Percentiles rank a stretch among this genome's conserved stretches.
Evolutionary conservation across 768 basidiomycete species (phyloP).

Genomic region (Tubosaeta brunneosetosa): DNA sequence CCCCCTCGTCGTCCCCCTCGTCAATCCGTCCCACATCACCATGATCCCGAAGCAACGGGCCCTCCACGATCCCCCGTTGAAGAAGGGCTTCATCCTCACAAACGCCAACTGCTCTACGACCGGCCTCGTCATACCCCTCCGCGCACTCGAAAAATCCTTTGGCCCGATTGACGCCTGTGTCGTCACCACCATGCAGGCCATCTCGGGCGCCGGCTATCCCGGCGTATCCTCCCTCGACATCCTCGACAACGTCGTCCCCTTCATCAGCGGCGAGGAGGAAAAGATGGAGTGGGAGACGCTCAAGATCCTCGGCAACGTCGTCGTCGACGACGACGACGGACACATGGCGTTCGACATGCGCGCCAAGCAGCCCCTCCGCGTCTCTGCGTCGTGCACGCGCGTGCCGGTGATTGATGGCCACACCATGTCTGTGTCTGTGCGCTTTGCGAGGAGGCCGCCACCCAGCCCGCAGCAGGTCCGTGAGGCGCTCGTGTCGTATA

Average conservation of each 20-base stretch:
- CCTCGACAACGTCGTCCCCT: conserved; percentile 92
- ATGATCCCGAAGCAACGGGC: conserved; percentile 81
- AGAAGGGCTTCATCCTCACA: conserved; percentile 91
- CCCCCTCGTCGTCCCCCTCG: conserved; percentile 94
- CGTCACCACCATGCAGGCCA: conserved; percentile 96
- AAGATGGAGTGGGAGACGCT: conserved; percentile 99
- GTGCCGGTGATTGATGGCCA: conserved; percentile 97
- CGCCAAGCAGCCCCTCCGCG: conserved; percentile 68
- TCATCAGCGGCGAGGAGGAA: conserved; percentile 91
- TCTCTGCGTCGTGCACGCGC: conserved; percentile 91
- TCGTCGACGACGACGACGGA: conserved; percentile 50
- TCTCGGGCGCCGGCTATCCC: conserved; percentile 97
- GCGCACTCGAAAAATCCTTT: conserved; percentile 83
- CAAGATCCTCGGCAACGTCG: conserved; percentile 89
- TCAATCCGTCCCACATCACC: conserved; percentile 81
- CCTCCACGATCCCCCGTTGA: conserved; percentile 60
- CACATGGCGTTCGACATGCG: conserved; percentile 80
- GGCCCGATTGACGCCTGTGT: conserved; percentile 91
- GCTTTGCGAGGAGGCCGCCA: conserved; percentile 74
- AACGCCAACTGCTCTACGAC: conserved; percentile 99
- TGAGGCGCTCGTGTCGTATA: conserved; percentile 70
- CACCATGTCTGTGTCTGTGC: conserved; percentile 82
- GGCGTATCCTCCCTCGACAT: conserved; percentile 88
- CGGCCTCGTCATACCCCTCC: conserved; percentile 85
- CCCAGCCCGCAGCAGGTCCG: conserved; percentile 86